Conservation (phyloP, 352 stramenopile species). For the Phytopythium sindhum region DNA sequence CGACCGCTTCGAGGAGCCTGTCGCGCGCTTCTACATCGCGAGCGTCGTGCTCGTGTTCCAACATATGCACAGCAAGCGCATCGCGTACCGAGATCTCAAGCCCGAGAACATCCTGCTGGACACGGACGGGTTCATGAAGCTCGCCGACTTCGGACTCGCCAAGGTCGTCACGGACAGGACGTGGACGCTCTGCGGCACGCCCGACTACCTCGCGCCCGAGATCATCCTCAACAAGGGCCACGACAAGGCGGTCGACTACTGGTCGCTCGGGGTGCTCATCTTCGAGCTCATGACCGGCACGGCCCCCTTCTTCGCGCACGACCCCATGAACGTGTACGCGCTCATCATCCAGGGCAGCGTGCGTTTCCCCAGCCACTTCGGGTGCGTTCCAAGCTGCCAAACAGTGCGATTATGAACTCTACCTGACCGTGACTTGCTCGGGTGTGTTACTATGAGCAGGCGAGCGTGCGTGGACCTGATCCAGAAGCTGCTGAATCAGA, state of each 20-base stretch:
- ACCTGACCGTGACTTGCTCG: neutral
- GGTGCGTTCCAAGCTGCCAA: conserved; percentile 27
- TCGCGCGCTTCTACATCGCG: conserved; percentile 86
- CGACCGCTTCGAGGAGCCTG: conserved; percentile 69
- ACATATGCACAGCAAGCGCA: conserved; percentile 88
- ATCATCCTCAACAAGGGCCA: conserved; percentile 92
- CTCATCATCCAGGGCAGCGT: conserved; percentile 87
- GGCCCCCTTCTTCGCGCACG: conserved; percentile 88
- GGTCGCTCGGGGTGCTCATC: conserved; percentile 87
- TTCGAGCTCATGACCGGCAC: conserved; percentile 87
- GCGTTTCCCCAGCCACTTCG: conserved; percentile 81
- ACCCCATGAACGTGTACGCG: conserved; percentile 91
- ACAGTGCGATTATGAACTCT: neutral
- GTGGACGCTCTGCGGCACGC: conserved; percentile 91
- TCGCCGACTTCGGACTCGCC: conserved; percentile 90
- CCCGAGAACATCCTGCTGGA: conserved; percentile 88
- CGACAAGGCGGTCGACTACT: conserved; percentile 90
- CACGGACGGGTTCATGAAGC: conserved; percentile 85
- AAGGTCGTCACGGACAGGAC: conserved; percentile 86
- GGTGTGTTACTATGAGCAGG: conserved; percentile 19
- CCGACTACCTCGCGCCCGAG: conserved; percentile 91
- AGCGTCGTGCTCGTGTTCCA: conserved; percentile 90
- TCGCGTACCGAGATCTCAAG: conserved; percentile 91
- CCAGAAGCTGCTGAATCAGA: conserved; percentile 84
- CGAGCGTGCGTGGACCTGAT: conserved; percentile 78